Percentiles rank a stretch among this genome's conserved stretches.
Conservation (phyloP, 202 grass and related monocot species). For the Setaria italica region DNA sequence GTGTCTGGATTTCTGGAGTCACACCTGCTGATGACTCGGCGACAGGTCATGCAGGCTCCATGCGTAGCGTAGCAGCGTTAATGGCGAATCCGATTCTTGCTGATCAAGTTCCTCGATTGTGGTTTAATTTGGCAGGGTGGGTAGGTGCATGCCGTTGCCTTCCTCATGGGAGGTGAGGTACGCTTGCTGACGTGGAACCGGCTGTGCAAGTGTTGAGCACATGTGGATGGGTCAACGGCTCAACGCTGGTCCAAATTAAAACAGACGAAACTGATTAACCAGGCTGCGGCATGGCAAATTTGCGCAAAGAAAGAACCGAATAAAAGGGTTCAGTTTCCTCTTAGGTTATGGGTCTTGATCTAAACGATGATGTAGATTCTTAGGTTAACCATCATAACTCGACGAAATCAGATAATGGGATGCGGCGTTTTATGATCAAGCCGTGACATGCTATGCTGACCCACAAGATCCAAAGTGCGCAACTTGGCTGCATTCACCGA, state of each 20-base stretch:
- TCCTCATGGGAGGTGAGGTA: not conserved
- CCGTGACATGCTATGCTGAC: too few species aligned
- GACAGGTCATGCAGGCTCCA: slow-evolving; percentile 20
- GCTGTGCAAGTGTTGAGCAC: not conserved
- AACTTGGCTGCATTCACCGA: not conserved
- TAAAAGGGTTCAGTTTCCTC: too few species aligned
- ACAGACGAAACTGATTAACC: not conserved
- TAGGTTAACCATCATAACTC: not conserved
- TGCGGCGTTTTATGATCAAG: not conserved
- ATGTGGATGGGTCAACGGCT: not conserved
- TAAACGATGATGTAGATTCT: not conserved
- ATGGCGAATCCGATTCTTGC: not conserved
- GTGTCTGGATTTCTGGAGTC: not conserved
- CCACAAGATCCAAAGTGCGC: not conserved
- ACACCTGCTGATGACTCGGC: slow-evolving; percentile 46
- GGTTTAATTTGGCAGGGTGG: not conserved
- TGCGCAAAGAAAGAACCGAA: too few species aligned
- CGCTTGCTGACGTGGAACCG: not conserved
- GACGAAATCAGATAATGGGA: not conserved
- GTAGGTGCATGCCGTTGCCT: not conserved
- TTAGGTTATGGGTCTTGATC: too few species aligned
- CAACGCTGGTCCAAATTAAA: not conserved
- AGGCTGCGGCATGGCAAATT: too few species aligned
- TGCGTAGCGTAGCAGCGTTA: not conserved
- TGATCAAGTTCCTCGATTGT: not conserved